Evolutionary conservation across 495 filamentous ascomycete species (phyloP), one percentile per base, ranked within the genome.

Genomic region (Neohortaea acidophila): DNA sequence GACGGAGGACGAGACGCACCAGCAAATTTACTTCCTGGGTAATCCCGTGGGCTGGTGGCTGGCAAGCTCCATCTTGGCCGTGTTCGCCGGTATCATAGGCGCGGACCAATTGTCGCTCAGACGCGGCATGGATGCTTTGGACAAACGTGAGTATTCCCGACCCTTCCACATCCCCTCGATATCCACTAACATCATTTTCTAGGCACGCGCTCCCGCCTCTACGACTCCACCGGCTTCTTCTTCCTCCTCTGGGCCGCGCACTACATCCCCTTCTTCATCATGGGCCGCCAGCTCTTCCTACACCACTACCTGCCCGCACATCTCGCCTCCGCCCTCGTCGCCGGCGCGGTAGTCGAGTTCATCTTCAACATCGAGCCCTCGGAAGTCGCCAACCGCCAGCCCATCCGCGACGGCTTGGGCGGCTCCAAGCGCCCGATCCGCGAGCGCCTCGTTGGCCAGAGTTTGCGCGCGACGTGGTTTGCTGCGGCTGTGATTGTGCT

Each of bases 41-140:
- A 97, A 97, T 63, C 89, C 91, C 4, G 61, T 96, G 38, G 89
- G 91, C 28, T 97, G 89, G 89, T 97, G 89, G 89, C 69, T 97
- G 45, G 76, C 84, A 18, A 89, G 82, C 56, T 81, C 79, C 63
- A 60, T 96, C 18, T 63, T 97, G 33, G 91, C 89, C 20, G 84
- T 97, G 26, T 96, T 92, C 54, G 83, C 73, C 28, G 89, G 89
- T 39, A 86, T 97, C 49, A 59, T 96, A 45, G 81, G 75, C 30
- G 89, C 89, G 5, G 89, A 97, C 51, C 89, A 96, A 54, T 67
- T 97, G 38, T 92, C 86, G 3, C 70, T 86, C 35, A 75, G 89
- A 41, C 80, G 89, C 46, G 91, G 87, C 27, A 67, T 97, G 34
- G 89, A 97, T 60, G 86, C 86, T 12, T 59, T 97, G 36, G 89